Conservation (phyloP, 495 filamentous ascomycete species). For the Hypoxylon perforatum region DNA sequence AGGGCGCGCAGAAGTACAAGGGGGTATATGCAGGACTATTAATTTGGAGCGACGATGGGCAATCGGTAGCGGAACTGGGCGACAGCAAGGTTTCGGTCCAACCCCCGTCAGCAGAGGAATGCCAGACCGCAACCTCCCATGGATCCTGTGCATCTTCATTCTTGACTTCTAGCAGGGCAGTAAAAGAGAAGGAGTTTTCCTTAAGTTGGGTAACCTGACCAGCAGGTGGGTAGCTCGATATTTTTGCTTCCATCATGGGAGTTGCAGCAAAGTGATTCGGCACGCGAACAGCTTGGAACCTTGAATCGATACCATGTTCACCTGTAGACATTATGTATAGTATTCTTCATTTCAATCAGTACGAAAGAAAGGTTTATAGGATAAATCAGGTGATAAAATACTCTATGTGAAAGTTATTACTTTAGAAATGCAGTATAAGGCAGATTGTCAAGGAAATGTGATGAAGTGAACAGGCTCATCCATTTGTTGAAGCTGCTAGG, state of each 20-base stretch:
- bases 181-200: slow-evolving; percentile 66
- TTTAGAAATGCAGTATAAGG: background rate
- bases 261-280: slow-evolving; percentile 16
- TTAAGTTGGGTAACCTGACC: slow-evolving; percentile 72
- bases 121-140: slow-evolving; percentile 84
- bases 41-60: slow-evolving; percentile 51
- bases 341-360: slow-evolving; percentile 25
- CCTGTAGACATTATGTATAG: slow-evolving; percentile 9
- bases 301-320: slow-evolving; percentile 25
- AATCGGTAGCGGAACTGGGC: slow-evolving; percentile 51
- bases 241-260: slow-evolving; percentile 39
- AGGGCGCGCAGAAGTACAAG: slow-evolving; percentile 57
- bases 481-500: background rate
- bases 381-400: background rate
- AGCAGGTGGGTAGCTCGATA: slow-evolving; percentile 71
- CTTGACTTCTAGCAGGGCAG: slow-evolving; percentile 77
- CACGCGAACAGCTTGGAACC: slow-evolving; percentile 37
- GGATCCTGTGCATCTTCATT: slow-evolving; percentile 61
- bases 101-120: slow-evolving; percentile 63
- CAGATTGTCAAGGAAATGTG: background rate
- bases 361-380: background rate
- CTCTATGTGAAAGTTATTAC: background rate
- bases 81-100: slow-evolving; percentile 62
- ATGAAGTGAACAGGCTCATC: slow-evolving; percentile 7
- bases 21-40: slow-evolving; percentile 44